A percentile compares a stretch with the other conserved stretches of the same genome.
Conservation (phyloP, 1,139 yeast genomes). For the Geotrichum restrictum region DNA sequence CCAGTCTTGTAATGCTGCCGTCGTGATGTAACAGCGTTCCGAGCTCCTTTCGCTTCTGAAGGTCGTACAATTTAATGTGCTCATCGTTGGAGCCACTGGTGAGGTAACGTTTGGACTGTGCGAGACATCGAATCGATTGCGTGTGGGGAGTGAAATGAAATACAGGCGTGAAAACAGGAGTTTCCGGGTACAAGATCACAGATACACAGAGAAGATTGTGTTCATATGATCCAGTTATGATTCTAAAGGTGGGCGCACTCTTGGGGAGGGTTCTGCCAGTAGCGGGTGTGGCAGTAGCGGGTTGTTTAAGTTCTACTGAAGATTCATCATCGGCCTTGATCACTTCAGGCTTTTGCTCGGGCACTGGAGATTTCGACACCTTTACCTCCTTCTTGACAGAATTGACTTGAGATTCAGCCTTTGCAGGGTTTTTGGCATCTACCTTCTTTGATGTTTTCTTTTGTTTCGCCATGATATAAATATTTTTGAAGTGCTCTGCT, state of each 20-base stretch:
- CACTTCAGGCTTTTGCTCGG: not conserved
- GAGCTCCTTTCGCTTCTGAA: constrained; percentile 88
- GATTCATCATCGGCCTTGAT: not conserved
- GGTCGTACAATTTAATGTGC: constrained; percentile 87
- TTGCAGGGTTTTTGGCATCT: not conserved
- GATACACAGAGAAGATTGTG: constrained; percentile 87
- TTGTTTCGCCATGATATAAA: not conserved
- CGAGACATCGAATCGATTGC: constrained; percentile 78
- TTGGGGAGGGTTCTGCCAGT: not conserved
- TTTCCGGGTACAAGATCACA: constrained; percentile 46
- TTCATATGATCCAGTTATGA: constrained; percentile 92
- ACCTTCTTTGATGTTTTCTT: not conserved
- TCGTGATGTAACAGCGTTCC: constrained; percentile 88
- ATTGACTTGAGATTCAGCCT: not conserved
- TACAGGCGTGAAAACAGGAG: constrained; percentile 79
- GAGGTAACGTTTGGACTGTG: constrained; percentile 74
- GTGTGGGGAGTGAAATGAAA: constrained; percentile 96
- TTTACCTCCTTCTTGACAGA: not conserved
- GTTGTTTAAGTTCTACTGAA: not conserved
- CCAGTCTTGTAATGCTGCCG: constrained; percentile 77
- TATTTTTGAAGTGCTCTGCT: too few relatives aligned
- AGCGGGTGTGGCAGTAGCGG: not conserved
- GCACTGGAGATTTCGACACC: too few relatives aligned
- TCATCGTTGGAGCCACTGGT: constrained; percentile 97
- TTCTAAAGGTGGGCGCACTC: constrained; percentile 49